Base-by-base conservation (phyloP, 768 basidiomycete genomes). In the Fistulinella prunicolor region DNA sequence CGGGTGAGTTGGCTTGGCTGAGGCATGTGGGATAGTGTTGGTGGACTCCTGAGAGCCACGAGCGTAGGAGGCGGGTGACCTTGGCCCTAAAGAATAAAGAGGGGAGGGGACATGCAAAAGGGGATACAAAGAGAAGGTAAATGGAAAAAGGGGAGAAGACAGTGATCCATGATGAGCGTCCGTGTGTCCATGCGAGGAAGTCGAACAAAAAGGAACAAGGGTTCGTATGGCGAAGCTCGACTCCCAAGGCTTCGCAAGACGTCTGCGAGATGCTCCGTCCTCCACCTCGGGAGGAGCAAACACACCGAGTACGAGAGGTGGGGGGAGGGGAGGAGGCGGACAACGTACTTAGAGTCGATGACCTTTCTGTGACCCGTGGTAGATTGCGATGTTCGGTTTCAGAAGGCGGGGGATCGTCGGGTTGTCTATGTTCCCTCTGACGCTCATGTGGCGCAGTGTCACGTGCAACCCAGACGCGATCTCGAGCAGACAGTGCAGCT, bases 171-270 rank as follows among this genome's bases (percentile, higher is more conserved):
- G 65, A 68, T 70, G 68, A 71, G 64, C 60, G 65, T 67, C 70
- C 64, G 66, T 64, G 64, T 58, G 68, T 71, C 68, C 67, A 69
- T 58, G 60, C 67, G 60, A 64, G 62, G 61, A 66, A 60, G 69
- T 63, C 70, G 70, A 64, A 69, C 54, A 65, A 64, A 58, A 63
- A 69, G 56, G 61, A 67, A 65, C 24, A 54, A 56, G 55, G 32
- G 47, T 63, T 55, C 57, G 49, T 57, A 62, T 46, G 56, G 59
- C 65, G 55, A 50, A 60, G 59, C 71, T 71, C 68, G 51, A 68
- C 71, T 71, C 73, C 73, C 73, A 65, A 73, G 72, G 73, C 64
- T 71, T 72, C 69, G 61, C 69, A 45, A 72, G 70, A 75, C 67
- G 61, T 56, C 55, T 62, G 65, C 65, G 49, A 63, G 47, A 50